Evolutionary conservation across 129 eudicot species (phyloP).

Genomic region (Apium graveolens): DNA sequence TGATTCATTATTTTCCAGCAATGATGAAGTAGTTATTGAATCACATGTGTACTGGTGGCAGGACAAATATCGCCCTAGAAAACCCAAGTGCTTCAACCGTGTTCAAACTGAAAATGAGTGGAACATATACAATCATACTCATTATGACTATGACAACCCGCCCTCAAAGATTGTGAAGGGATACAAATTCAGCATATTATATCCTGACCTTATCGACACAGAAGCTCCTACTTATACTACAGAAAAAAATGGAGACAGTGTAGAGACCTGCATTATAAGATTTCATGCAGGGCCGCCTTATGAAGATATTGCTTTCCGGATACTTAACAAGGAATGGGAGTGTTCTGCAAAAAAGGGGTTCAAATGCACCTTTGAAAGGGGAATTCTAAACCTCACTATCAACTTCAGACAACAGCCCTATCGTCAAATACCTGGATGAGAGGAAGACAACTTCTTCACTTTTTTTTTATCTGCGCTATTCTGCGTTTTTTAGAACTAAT

Average conservation of each 20-base stretch:
- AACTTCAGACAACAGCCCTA: too few relatives aligned
- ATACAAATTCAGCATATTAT: constrained; percentile 26
- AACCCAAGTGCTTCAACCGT: constrained; percentile 34
- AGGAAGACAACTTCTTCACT: too few relatives aligned
- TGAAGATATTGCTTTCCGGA: constrained; percentile 71
- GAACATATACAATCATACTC: too few relatives aligned
- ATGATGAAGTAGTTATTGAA: constrained; percentile 71
- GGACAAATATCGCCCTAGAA: constrained; percentile 23
- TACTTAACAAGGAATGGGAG: constrained; percentile 67
- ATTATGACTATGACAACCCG: too few relatives aligned
- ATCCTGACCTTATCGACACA: constrained; percentile 85
- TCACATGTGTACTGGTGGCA: constrained; percentile 42
- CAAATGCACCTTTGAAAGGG: too few relatives aligned
- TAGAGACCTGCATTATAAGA: constrained; percentile 83
- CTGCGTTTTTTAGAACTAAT: too few relatives aligned
- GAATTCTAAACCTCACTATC: too few relatives aligned
- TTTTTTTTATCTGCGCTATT: too few relatives aligned
- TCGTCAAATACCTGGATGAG: too few relatives aligned
- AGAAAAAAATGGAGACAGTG: constrained; percentile 85
- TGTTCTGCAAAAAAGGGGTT: too few relatives aligned
- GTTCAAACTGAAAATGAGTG: too few relatives aligned
- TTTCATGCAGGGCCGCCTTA: constrained; percentile 98
- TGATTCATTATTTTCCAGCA: constrained; percentile 68
- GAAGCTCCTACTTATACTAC: constrained; percentile 70
- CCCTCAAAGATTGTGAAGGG: too few relatives aligned